These are phyloP conservation scores for Porphyridium purpureum DNA, from an alignment of 23 red algal species.

Conservation along the genomic window DNA sequence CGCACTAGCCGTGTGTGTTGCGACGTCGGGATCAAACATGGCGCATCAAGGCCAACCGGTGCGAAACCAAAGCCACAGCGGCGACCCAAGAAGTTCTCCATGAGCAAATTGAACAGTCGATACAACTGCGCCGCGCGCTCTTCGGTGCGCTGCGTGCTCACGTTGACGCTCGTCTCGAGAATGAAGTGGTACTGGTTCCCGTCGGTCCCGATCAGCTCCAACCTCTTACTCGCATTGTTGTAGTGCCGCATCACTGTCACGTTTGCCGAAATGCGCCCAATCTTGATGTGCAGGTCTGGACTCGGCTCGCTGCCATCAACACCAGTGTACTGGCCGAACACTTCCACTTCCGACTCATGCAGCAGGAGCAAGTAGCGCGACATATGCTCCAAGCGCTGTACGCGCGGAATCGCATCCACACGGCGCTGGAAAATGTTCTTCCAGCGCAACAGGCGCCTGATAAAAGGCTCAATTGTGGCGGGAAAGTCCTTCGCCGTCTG, in stretches of 20 bases:
- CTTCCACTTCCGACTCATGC: constrained; percentile 44
- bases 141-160: constrained; percentile 36
- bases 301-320: constrained; percentile 35
- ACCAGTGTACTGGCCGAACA: constrained; percentile 65
- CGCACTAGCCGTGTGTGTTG: constrained; percentile 49
- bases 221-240: constrained; percentile 23
- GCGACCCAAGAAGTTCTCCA: constrained; percentile 19
- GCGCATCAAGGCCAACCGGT: no score
- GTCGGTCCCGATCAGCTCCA: constrained; percentile 51
- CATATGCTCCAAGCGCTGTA: constrained; percentile 54
- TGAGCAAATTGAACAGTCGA: constrained; percentile 42
- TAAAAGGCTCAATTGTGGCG: constrained; percentile 59
- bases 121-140: constrained; percentile 52
- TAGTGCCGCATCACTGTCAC: constrained; percentile 36
- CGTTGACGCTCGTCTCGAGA: constrained; percentile 57
- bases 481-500: constrained; percentile 88
- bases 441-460: constrained; percentile 70
- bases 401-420: constrained; percentile 46
- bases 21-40: constrained; percentile 42
- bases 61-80: constrained; percentile 10
- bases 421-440: constrained; percentile 66
- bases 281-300: constrained; percentile 35
- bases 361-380: constrained; percentile 48
- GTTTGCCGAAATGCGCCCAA: constrained; percentile 47
- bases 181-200: constrained; percentile 58